phyloP scores from a whole-genome alignment of 495 filamentous ascomycete species.

The Tuber microsphaerosporum region DNA sequence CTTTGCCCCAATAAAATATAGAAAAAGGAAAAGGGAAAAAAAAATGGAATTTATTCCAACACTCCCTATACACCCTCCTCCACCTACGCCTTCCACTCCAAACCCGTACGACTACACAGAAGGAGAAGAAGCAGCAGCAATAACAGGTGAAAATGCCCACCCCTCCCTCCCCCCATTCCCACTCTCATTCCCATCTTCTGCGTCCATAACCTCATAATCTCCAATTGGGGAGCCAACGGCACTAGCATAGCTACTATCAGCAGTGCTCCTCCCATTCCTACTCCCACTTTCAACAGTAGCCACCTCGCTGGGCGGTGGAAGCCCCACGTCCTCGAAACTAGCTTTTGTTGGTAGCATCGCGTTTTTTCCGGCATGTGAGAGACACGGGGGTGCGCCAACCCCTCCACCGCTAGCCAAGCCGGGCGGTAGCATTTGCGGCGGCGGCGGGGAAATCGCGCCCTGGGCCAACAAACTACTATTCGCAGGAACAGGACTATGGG shows the following conservation, averaged over 20 bases:
- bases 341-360: slow-evolving; percentile 39
- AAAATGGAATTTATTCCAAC: too few relatives aligned
- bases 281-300: not conserved
- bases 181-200: slow-evolving; percentile 9
- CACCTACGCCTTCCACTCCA: not conserved
- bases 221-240: slow-evolving; percentile 28
- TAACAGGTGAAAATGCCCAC: slow-evolving; percentile 2
- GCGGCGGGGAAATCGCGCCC: slow-evolving; percentile 1
- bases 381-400: slow-evolving; percentile 20
- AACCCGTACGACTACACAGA: not conserved
- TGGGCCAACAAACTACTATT: slow-evolving; percentile 8
- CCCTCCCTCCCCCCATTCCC: slow-evolving; percentile 1
- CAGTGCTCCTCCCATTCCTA: slow-evolving; percentile 9
- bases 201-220: slow-evolving; percentile 10
- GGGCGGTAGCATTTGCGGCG: slow-evolving; percentile 6
- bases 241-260: slow-evolving; percentile 32
- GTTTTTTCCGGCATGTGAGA: slow-evolving; percentile 30
- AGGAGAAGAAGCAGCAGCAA: not conserved
- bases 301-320: slow-evolving; percentile 1
- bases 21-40: too few relatives aligned
- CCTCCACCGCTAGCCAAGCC: slow-evolving; percentile 6
- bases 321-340: slow-evolving; percentile 17
- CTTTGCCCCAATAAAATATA: not conserved
- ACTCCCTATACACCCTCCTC: not conserved
- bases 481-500: slow-evolving; percentile 21